Evolutionary conservation across 352 stramenopile genomes (phyloP).

Genomic region (Phytophthora europaea): DNA sequence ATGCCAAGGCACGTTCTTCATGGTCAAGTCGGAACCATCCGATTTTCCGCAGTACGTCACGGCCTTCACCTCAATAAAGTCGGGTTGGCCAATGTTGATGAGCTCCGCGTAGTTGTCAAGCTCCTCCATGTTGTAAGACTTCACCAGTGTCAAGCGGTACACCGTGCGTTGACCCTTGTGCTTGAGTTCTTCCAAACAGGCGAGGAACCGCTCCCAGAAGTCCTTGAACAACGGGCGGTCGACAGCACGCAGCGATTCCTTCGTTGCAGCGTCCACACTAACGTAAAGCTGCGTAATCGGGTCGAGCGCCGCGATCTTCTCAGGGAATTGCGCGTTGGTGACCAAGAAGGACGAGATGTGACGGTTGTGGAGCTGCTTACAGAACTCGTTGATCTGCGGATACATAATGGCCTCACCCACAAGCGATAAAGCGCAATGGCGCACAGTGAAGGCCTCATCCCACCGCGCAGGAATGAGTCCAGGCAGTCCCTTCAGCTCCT

Average conservation of each 20-base stretch:
- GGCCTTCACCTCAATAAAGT: conserved; percentile 98
- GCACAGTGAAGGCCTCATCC: conserved; percentile 96
- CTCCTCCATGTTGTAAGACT: conserved; percentile 98
- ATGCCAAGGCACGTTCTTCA: conserved; percentile 99
- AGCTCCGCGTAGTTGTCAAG: conserved; percentile 96
- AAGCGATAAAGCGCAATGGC: conserved; percentile 97
- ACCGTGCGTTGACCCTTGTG: conserved; percentile 97
- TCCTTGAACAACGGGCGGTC: conserved; percentile 98
- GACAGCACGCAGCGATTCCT: conserved; percentile 96
- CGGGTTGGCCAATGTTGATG: conserved; percentile 91
- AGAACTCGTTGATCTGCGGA: conserved; percentile 98
- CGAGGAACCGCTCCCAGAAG: conserved; percentile 97
- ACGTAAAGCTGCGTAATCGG: conserved; percentile 99
- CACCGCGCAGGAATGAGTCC: conserved; percentile 96
- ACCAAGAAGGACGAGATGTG: conserved; percentile 98
- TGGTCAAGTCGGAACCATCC: conserved; percentile 98
- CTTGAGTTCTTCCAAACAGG: conserved; percentile 93
- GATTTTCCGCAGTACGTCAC: conserved; percentile 99
- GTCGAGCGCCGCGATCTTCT: conserved; percentile 95
- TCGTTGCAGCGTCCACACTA: conserved; percentile 97
- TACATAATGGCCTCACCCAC: conserved; percentile 99
- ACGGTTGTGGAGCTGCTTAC: conserved; percentile 95
- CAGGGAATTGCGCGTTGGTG: conserved; percentile 99
- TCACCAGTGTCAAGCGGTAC: conserved; percentile 98
- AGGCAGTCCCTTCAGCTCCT: conserved; percentile 96